Conservation (phyloP, 2,329 filamentous ascomycete genomes). For the Fusarium sulawesiense region DNA sequence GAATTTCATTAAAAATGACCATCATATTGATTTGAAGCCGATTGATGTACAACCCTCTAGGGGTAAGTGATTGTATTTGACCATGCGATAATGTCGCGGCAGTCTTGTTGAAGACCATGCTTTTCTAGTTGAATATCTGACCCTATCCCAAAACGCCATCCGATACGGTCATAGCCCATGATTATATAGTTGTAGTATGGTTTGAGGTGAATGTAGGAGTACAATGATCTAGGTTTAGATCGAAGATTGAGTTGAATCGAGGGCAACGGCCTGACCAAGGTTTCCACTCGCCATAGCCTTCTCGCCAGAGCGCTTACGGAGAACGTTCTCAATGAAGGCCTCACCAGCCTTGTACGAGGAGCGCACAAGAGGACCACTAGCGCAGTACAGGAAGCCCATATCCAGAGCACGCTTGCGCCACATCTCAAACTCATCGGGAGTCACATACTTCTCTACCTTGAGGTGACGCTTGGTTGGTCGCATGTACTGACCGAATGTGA, state of each 20-base stretch:
- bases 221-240: conserved; percentile 28
- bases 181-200: conserved; percentile 40
- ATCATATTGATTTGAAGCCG: conserved; percentile 5
- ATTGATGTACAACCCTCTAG: conserved; percentile 17
- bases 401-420: conserved; percentile 92
- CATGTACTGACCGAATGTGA: conserved; percentile 99
- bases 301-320: conserved; percentile 78
- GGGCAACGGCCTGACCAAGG: conserved; percentile 55
- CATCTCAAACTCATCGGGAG: conserved; percentile 88
- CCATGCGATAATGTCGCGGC: conserved; percentile 24
- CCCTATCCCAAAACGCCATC: conserved; percentile 44
- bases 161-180: conserved; percentile 43
- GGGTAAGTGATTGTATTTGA: conserved; percentile 25
- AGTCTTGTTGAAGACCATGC: conserved; percentile 47
- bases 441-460: conserved; percentile 95
- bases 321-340: conserved; percentile 97
- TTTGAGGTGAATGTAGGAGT: conserved; percentile 20
- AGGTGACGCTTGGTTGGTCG: conserved; percentile 97
- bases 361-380: conserved; percentile 89
- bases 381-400: conserved; percentile 96
- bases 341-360: conserved; percentile 98
- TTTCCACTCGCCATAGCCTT: conserved; percentile 51
- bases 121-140: conserved; percentile 47
- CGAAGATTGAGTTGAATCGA: conserved; percentile 49
- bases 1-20: background rate